Evolutionary conservation across 2,329 filamentous ascomycete genomes (phyloP), one percentile per base, ranked within the genome.

Genomic region (Aspergillus nomiae): DNA sequence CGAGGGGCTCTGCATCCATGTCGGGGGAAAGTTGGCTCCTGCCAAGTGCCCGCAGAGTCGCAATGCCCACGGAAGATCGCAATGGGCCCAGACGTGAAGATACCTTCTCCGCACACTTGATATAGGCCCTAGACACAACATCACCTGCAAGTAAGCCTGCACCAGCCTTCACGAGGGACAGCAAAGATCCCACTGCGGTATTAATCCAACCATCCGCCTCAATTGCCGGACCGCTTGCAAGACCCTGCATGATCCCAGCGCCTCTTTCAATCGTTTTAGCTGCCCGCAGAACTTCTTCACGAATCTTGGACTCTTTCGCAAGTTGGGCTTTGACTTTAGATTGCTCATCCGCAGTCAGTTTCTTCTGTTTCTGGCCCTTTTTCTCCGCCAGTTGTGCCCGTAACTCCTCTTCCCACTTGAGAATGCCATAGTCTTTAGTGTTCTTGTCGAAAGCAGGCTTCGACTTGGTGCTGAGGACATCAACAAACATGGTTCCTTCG

Each of bases 341-440:
- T 68, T 90, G 90, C 72, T 99, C 94, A 41, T 98, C 95, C 0
- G 92, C 80, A 0, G 92, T 95, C 11, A 98, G 87, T 79, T 97
- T 99, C 81, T 93, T 94, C 70, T 92, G 88, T 64, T 91, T 87
- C 53, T 80, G 77, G 1, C 94, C 94, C 77, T 94, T 97, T 82
- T 98, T 99, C 74, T 92, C 86, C n/a, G 94, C 93, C 46, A 99
- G 80, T 71, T 97, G 92, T 45, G 88, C 85, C 62, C 94, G 86
- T 9, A 99, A 84, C 67, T 99, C 95, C 75, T 94, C 91, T 78
- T 99, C 95, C 95, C 96, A 99, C 78, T 97, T 97, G 46, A 97
- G 79, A 1, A 92, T 96, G 70, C 99, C 92, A 71, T 97, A 97
- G 75, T 98, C 95, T 76, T 96, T 97, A 56, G 88, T 90, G 71